Conservation (phyloP, 129 eudicot genomes). For the Flaveria sonorensis region DNA sequence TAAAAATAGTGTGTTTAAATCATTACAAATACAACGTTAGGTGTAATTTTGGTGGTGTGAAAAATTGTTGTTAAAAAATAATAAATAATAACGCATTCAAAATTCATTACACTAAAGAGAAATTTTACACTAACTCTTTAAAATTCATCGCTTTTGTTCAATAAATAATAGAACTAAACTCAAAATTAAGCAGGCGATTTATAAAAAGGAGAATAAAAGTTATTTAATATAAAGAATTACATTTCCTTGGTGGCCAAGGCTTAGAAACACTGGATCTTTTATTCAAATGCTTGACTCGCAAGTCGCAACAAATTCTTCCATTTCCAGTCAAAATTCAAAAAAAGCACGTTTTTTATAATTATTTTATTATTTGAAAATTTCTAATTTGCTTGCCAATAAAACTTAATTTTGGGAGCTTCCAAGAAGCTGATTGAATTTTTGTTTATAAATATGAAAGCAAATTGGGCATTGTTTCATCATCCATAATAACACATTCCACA, state of each 20-base stretch:
- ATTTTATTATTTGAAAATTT: background rate
- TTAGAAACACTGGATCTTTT: background rate
- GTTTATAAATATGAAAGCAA: conserved; percentile 21
- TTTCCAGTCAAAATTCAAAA: background rate
- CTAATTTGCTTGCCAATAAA: background rate
- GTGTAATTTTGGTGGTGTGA: too few relatives aligned
- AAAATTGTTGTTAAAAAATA: too few relatives aligned
- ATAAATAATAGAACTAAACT: too few relatives aligned
- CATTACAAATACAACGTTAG: too few relatives aligned
- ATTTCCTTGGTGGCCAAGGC: conserved; percentile 3
- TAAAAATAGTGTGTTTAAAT: too few relatives aligned
- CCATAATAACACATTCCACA: background rate
- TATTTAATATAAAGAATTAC: background rate
- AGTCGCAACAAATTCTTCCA: background rate
- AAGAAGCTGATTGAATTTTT: background rate
- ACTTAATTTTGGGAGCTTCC: background rate
- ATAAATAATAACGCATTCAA: too few relatives aligned
- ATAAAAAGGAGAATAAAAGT: background rate
- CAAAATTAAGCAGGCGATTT: background rate
- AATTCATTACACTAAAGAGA: too few relatives aligned
- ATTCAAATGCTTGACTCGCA: background rate
- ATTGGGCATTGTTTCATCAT: background rate
- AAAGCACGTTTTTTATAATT: background rate
- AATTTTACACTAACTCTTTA: too few relatives aligned
- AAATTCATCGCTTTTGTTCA: too few relatives aligned